Base-by-base conservation (phyloP, 805 yeast species). In the Lipomyces yamanashiensis region DNA sequence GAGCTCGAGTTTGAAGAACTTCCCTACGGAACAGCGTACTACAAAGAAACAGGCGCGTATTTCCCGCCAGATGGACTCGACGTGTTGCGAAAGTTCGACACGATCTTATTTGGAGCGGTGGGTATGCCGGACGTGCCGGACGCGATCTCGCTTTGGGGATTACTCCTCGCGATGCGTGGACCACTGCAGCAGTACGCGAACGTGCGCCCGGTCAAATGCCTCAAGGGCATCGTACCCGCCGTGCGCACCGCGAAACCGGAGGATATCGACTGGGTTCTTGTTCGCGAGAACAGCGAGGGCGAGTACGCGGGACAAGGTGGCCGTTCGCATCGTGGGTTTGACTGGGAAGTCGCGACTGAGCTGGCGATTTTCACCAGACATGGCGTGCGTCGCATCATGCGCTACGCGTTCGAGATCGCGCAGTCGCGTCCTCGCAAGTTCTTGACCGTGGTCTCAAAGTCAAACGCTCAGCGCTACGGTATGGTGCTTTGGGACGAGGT, bases 261-360 rank as follows among this genome's bases (percentile, higher is more conserved):
- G 19, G 66, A 62, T 37, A 52, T 62, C 47, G 66, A 62, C 55
- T 62, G 66, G 66, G 37, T 59, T 17, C 34, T 62, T 8, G 66
- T 62, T 9, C 62, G 66, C n/a, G 61, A 60, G 55, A 66, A 66
- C 47, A 65, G 69, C 21, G 69, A 66, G 43, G 69, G 69, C 43
- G 69, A 66, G 48, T 66, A 66, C 33, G 62, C 69, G 12, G 69
- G 69, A n/a, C 70, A 67, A 15, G 70, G 70, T 7, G 70, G 70
- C 17, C 61, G 70, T 23, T 51, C 69, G 12, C 70, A 67, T 57
- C 39, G 48, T 15, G 67, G 67, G n/a, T 65, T 62, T 23, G 65
- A 62, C 37, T 59, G 67, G 65, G 70, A 67, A 57, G 60, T 57
- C 9, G 69, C 70, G 21, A 67, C 70, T 13, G 70, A 67, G 45